Evolutionary conservation across 768 basidiomycete species (phyloP), one percentile per base, ranked within the genome.

Genomic region (Chiua virens): DNA sequence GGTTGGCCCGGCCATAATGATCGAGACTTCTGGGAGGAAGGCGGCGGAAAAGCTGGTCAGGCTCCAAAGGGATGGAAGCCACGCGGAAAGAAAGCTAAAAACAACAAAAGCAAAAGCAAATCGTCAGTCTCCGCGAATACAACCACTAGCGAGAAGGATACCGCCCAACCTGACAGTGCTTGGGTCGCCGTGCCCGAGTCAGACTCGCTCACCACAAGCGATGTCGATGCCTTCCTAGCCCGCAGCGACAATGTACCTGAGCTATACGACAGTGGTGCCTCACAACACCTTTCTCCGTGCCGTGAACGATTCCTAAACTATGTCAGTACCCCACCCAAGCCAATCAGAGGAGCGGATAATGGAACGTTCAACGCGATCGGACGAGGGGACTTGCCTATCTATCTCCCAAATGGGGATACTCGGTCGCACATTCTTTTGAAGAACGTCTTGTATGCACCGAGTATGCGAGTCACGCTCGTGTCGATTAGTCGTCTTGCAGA

Each of bases 401-500:
- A 4, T 23, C 23, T 23, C 23, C 23, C 23, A 6, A 23, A 23
- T 23, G 23, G 23, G 6, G 23, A 6, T 23, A 23, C 23, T 23
- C 23, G 23, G 6, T 23, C 23, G 6, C 23, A 6, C 23, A 23
- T 23, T 6, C 23, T 23, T 23, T 23, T 23, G 23, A 23, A 23
- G 23, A 6, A 23, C 23, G 6, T 23, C 23, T 23, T 23, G 23
- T 23, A 23, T 23, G 23, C 23, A 6, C 23, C 23, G 23, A 9
- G 23, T 8, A 44, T 34, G 43, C 58, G 50, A 7, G 47, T 59
- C 30, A 64, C 52, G 3, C 57, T 69, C 0, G 41, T 67, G 15
- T 67, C 68, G 1, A 53, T 66, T 15, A 41, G 11, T 17, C 20
- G 21, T 25, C 17, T 54, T 8, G 43, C 41, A 6, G 6, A 18